Base-by-base conservation (phyloP, 768 basidiomycete species). In the Xerocomus spinulosus region DNA sequence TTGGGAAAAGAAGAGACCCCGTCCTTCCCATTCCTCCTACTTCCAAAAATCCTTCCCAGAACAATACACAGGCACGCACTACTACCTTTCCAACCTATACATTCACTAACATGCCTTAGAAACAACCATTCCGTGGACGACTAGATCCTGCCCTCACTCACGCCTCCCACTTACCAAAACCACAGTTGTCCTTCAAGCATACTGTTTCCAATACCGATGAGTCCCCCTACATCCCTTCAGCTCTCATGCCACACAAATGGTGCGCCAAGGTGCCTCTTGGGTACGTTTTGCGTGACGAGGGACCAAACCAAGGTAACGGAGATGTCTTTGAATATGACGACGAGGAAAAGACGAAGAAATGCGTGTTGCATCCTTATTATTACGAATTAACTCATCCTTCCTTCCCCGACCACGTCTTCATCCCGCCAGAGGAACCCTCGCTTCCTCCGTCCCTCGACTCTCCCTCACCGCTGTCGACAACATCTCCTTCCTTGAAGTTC, bases 201-300 rank as follows among this genome's bases (percentile, higher is more conserved):
- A 73, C 73, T 39, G 68, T 71, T 8, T 75, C 85, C 60, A 92
- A 90, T 56, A 70, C 64, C 20, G 74, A 80, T 46, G 57, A 68
- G 21, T 55, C 74, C 3, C 73, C 79, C 0, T 94, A 89, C 82
- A 74, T 74, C 49, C 88, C 92, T 0, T 70, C 74, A 3, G 29
- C 57, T 20, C 59, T 59, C 44, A 72, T 96, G 15, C 64, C 76
- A 0, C 80, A 82, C 57, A 97, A 96, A 68, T 86, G 82, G 64
- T 84, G 94, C 60, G 85, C 91, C 3, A 76, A 83, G 63, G 84
- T 92, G 1, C 90, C 92, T 2, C 71, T 92, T n/a, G 86, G 86
- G 13, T 79, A 86, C 58, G 62, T 72, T 34, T 76, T 74, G 44
- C 69, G 62, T 10, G 64, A 73, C 26, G 50, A 57, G 32, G 28